These are phyloP conservation scores for Cadophora gregata DNA, from an alignment of 2,329 filamentous ascomycete species.

Conservation along the genomic window DNA sequence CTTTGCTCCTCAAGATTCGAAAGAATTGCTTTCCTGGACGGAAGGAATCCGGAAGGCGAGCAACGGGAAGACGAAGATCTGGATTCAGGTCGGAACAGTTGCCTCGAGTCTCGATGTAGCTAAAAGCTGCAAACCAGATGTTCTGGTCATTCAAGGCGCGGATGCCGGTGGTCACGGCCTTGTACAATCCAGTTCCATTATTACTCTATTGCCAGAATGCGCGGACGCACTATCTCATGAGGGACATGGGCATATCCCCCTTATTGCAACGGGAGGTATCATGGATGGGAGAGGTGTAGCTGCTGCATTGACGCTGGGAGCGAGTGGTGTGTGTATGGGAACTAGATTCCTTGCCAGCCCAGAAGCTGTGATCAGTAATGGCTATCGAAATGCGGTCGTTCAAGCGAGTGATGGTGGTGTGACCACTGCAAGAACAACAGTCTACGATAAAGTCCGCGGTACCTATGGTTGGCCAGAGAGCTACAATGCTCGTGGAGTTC, in stretches of 20 bases:
- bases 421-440: conserved; percentile 54
- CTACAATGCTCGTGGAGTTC: conserved; percentile 63
- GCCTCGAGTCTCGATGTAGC: conserved; percentile 38
- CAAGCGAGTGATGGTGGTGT: conserved; percentile 55
- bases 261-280: conserved; percentile 47
- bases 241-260: conserved; percentile 38
- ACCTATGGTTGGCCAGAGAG: conserved; percentile 62
- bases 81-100: conserved; percentile 46
- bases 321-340: conserved; percentile 53
- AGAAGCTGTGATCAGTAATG: conserved; percentile 53
- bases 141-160: conserved; percentile 46
- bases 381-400: conserved; percentile 55
- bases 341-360: conserved; percentile 55
- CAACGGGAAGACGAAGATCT: conserved; percentile 41
- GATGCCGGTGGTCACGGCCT: conserved; percentile 49
- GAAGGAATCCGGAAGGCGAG: conserved; percentile 37
- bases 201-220: conserved; percentile 46
- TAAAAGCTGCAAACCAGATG: conserved; percentile 40
- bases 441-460: conserved; percentile 59
- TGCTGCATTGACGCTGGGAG: conserved; percentile 46
- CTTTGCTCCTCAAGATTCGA: conserved; percentile 48
- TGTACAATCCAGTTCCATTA: conserved; percentile 42
- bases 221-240: conserved; percentile 39
- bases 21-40: conserved; percentile 43
- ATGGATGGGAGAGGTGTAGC: conserved; percentile 46